Evolutionary conservation across 2,329 filamentous ascomycete genomes (phyloP).

Genomic region (Coleophoma crateriformis): DNA sequence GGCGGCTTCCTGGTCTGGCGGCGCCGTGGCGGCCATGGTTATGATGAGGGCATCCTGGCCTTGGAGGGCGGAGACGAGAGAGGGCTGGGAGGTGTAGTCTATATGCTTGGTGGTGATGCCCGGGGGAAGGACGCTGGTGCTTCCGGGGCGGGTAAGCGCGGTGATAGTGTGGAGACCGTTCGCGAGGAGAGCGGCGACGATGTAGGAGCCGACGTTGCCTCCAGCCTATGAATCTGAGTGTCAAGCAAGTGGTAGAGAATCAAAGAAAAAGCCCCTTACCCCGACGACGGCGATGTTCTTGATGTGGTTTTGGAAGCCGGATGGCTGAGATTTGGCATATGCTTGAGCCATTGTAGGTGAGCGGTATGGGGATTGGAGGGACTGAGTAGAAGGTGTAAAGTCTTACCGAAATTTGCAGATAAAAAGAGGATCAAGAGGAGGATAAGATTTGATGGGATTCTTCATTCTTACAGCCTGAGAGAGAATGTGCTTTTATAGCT

Average conservation of each 20-base stretch:
- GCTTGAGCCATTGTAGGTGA: no score
- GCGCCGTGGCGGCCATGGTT: conserved; percentile 38
- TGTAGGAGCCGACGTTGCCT: conserved; percentile 32
- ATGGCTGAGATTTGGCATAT: no score
- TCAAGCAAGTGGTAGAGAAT: not conserved
- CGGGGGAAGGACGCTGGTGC: conserved; percentile 28
- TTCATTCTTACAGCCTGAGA: no score
- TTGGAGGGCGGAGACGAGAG: conserved; percentile 41
- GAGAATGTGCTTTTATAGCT: no score
- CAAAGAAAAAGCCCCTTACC: conserved; percentile 26
- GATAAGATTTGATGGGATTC: no score
- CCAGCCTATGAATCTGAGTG: conserved; percentile 29
- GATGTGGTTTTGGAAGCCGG: conserved; percentile 26
- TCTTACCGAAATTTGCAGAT: no score
- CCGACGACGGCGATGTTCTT: conserved; percentile 39
- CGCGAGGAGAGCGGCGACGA: conserved; percentile 23
- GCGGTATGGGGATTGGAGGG: no score
- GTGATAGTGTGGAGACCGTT: conserved; percentile 40
- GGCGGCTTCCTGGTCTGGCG: conserved; percentile 38
- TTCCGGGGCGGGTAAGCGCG: conserved; percentile 39
- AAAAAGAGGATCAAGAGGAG: no score
- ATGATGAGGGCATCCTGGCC: conserved; percentile 53
- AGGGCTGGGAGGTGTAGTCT: conserved; percentile 36
- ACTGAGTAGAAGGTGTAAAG: no score
- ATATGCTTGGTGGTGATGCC: conserved; percentile 37